A percentile compares a stretch with the other conserved stretches of the same genome.
These are phyloP conservation scores for Alternaria angustiovoidea DNA, from an alignment of 2,329 filamentous ascomycete genomes.

Conservation along the genomic window DNA sequence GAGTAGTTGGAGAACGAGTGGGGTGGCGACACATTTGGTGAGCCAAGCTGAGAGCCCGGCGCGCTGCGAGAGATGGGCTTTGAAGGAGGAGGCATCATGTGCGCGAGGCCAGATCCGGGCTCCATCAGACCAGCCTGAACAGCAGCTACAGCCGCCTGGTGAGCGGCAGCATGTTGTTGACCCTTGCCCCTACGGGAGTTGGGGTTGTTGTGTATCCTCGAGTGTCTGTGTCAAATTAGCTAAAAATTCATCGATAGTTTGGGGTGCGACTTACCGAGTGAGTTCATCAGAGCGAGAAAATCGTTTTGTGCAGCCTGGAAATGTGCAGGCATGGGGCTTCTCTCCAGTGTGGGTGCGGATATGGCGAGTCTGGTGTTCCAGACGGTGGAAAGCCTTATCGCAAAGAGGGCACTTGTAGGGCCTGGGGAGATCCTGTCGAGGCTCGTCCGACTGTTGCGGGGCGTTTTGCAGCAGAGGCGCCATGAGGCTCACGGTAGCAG, in stretches of 20 bases:
- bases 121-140: conserved; percentile 61
- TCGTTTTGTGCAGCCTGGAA: conserved; percentile 94
- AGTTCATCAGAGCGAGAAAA: conserved; percentile 97
- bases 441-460: conserved; percentile 57
- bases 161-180: conserved; percentile 67
- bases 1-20: conserved; percentile 78
- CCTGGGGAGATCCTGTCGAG: conserved; percentile 84
- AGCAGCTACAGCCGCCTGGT: conserved; percentile 63
- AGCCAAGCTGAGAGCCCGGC: conserved; percentile 83
- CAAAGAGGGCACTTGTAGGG: conserved; percentile 99
- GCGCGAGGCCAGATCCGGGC: conserved; percentile 56
- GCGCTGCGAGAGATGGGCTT: conserved; percentile 88
- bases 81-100: conserved; percentile 78
- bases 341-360: conserved; percentile 98
- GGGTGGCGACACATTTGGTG: conserved; percentile 95
- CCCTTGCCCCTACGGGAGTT: conserved; percentile 96
- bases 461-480: conserved; percentile 68
- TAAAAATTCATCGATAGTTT: neutral
- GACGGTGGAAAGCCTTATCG: conserved; percentile 97
- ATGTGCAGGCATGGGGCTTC: conserved; percentile 96
- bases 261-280: conserved; percentile 58
- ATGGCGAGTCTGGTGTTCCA: conserved; percentile 92
- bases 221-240: conserved; percentile 69
- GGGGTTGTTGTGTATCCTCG: conserved; percentile 98
- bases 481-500: conserved; percentile 59